A percentile compares a stretch with the other conserved stretches of the same genome.
Conservation (phyloP, 768 basidiomycete genomes). For the Rhodotorula sphaerocarpa region DNA sequence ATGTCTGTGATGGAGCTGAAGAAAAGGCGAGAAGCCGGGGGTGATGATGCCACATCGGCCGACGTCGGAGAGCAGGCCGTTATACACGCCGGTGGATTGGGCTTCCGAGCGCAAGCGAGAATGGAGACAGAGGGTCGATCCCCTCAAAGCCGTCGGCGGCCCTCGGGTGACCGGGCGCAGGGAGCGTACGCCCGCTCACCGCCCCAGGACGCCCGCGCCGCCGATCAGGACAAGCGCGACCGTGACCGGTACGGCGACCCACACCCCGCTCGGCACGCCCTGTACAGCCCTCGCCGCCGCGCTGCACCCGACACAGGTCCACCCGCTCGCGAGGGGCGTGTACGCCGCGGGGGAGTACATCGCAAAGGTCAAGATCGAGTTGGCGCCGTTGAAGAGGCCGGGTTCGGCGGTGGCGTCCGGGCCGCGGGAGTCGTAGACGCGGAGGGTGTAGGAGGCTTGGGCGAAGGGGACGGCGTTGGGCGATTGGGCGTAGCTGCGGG, state of each 20-base stretch:
- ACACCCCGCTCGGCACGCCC: slow-evolving; percentile 11
- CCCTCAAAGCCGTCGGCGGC: too few species aligned
- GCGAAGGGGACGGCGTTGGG: slow-evolving; percentile 61
- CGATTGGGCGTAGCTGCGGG: slow-evolving; percentile 53
- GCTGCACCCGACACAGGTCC: slow-evolving; percentile 41
- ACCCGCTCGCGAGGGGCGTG: slow-evolving; percentile 19
- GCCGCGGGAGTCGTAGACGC: slow-evolving; percentile 75
- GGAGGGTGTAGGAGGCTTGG: slow-evolving; percentile 65
- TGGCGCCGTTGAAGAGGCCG: slow-evolving; percentile 63
- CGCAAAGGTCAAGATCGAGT: slow-evolving; percentile 61
- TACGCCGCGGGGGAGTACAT: slow-evolving; percentile 52
- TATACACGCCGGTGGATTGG: too few species aligned
- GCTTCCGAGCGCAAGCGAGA: too few species aligned
- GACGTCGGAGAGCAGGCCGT: too few species aligned
- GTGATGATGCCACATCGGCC: too few species aligned
- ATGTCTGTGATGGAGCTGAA: not conserved
- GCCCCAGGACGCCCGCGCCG: slow-evolving; percentile 35
- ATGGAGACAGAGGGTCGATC: too few species aligned
- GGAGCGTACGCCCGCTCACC: not conserved
- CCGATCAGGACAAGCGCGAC: slow-evolving; percentile 25
- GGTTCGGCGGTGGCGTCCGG: slow-evolving; percentile 53
- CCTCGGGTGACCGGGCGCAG: not conserved
- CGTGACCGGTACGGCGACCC: slow-evolving; percentile 31
- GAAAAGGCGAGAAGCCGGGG: not conserved
- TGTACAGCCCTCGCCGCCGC: slow-evolving; percentile 11